These are phyloP conservation scores for Ceratobasidium sp. DNA, from an alignment of 1,284 basidiomycete genomes.

Conservation along the genomic window DNA sequence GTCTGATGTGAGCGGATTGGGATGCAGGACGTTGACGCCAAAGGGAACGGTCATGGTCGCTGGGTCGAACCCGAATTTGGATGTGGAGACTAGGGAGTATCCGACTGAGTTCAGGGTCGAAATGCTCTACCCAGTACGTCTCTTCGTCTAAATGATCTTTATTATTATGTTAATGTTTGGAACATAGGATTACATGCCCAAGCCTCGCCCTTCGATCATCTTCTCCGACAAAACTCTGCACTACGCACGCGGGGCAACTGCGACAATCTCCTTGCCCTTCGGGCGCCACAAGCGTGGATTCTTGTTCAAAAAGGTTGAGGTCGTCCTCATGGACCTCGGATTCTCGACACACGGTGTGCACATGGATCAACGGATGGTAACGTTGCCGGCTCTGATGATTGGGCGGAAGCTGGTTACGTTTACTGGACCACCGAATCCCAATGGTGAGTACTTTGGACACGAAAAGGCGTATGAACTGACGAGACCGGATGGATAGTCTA, in stretches of 20 bases:
- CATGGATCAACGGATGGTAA: constrained; percentile 84
- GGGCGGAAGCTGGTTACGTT: constrained; percentile 61
- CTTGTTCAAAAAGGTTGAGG: constrained; percentile 71
- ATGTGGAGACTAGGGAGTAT: constrained; percentile 61
- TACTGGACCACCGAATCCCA: constrained; percentile 84
- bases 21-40: constrained; percentile 52
- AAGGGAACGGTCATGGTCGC: constrained; percentile 56
- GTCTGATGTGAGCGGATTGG: too few species aligned
- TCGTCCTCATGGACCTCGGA: constrained; percentile 85
- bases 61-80: constrained; percentile 58
- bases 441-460: constrained; percentile 52
- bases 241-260: constrained; percentile 85
- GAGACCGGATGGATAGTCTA: constrained; percentile 62
- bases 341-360: constrained; percentile 97
- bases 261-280: constrained; percentile 80
- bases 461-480: too few species aligned
- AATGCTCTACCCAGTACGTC: constrained; percentile 32
- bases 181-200: too few species aligned
- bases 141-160: not conserved
- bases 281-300: constrained; percentile 65
- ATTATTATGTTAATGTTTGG: constrained; percentile 73
- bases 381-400: constrained; percentile 61
- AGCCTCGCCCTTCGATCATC: constrained; percentile 57
- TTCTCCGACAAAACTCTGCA: constrained; percentile 79
- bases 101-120: constrained; percentile 90